phyloP scores from a whole-genome alignment of 331 rosid species.

The Pyrus hybrid region DNA sequence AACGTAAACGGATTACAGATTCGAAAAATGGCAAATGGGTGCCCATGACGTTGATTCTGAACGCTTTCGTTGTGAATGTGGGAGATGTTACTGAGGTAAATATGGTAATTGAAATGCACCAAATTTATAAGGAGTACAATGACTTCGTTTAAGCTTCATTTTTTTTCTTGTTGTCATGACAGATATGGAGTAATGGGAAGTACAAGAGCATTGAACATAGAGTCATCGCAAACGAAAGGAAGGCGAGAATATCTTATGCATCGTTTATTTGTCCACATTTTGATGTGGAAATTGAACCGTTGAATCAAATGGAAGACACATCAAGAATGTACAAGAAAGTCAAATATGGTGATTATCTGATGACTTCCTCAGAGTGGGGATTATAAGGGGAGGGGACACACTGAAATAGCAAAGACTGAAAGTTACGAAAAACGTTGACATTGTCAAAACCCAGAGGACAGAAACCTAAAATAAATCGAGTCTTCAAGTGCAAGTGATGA shows the following conservation, averaged over 20 bases:
- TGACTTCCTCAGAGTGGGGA: background rate
- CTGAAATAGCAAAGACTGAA: background rate
- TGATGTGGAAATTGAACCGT: conserved; percentile 25
- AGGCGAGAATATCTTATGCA: conserved; percentile 1
- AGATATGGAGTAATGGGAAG: conserved; percentile 22
- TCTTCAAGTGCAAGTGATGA: no score
- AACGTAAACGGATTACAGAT: conserved; percentile 23
- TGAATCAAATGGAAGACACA: conserved; percentile 2
- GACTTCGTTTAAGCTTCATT: background rate
- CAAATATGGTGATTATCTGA: background rate
- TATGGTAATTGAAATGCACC: background rate
- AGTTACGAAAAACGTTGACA: background rate
- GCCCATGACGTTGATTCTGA: conserved; percentile 15
- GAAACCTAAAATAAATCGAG: no score
- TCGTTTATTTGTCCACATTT: conserved; percentile 5
- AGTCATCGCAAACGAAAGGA: background rate
- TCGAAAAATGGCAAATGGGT: conserved; percentile 30
- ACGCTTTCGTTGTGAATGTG: conserved; percentile 33
- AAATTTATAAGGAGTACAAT: no score
- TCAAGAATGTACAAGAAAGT: background rate
- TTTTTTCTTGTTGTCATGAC: background rate
- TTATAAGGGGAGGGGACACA: background rate
- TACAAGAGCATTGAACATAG: conserved; percentile 18
- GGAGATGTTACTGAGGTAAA: conserved; percentile 32
- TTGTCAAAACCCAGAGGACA: no score